These are phyloP conservation scores for Wakefieldia striispora DNA, from an alignment of 768 basidiomycete species.

Conservation along the genomic window DNA sequence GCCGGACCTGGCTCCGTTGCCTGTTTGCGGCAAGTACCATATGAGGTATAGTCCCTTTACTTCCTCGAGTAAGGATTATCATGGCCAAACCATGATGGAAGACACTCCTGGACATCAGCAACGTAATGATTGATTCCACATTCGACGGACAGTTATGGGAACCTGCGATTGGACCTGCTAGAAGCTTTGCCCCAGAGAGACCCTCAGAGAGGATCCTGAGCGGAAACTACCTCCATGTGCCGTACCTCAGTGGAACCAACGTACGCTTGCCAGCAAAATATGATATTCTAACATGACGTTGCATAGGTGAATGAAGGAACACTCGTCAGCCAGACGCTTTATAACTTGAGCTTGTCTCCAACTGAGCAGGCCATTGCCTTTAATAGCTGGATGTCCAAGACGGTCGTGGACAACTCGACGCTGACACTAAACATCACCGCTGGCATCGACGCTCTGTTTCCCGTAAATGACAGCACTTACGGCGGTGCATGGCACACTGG, in stretches of 20 bases:
- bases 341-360: constrained; percentile 37
- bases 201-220: constrained; percentile 45
- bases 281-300: too few species aligned
- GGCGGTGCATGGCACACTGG: constrained; percentile 58
- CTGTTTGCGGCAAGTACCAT: constrained; percentile 37
- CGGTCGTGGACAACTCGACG: constrained; percentile 49
- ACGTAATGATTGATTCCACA: constrained; percentile 42
- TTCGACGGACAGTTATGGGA: constrained; percentile 58
- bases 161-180: constrained; percentile 49
- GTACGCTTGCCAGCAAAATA: constrained; percentile 34
- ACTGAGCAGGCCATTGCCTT: constrained; percentile 44
- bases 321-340: constrained; percentile 21
- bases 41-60: constrained; percentile 7
- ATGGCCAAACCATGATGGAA: too few species aligned
- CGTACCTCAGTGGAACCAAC: constrained; percentile 56
- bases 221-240: constrained; percentile 52
- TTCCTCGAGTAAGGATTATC: background rate
- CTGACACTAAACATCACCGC: constrained; percentile 32
- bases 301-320: constrained; percentile 17
- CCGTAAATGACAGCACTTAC: constrained; percentile 45
- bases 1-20: constrained; percentile 36
- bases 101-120: constrained; percentile 50
- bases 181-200: constrained; percentile 46
- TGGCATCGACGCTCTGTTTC: constrained; percentile 42
- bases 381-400: constrained; percentile 43